Conservation (phyloP, 2,329 filamentous ascomycete genomes). For the Piedraia hortae region DNA sequence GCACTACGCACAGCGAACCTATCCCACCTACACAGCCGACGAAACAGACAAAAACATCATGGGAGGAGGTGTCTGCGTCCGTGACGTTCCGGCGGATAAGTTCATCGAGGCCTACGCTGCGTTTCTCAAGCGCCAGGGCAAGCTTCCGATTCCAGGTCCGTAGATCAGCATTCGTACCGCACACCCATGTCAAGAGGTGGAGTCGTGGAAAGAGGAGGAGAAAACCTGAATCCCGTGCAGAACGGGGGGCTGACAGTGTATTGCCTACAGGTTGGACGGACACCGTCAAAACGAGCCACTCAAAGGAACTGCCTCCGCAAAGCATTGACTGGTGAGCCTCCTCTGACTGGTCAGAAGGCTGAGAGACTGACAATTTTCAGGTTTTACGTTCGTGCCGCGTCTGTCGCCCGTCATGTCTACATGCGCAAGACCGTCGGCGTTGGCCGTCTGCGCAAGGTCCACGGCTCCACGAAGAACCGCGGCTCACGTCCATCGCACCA, state of each 20-base stretch:
- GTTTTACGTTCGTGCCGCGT: conserved; percentile 65
- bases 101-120: conserved; percentile 67
- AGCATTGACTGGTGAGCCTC: conserved; percentile 77
- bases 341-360: background rate
- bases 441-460: conserved; percentile 84
- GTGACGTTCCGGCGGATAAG: conserved; percentile 73
- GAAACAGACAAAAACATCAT: conserved; percentile 25
- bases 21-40: conserved; percentile 1
- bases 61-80: conserved; percentile 60
- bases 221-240: conserved; percentile 26
- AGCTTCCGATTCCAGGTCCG: conserved; percentile 71
- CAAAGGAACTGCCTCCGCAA: conserved; percentile 95
- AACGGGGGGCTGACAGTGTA: conserved; percentile 20
- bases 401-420: conserved; percentile 95
- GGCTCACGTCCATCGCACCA: conserved; percentile 76
- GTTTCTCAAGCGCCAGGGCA: conserved; percentile 85
- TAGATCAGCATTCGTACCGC: conserved; percentile 7
- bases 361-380: conserved; percentile 9
- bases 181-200: conserved; percentile 5
- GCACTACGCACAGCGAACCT: conserved; percentile 2
- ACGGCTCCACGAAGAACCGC: conserved; percentile 82
- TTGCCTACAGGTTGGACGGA: conserved; percentile 76
- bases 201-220: conserved; percentile 2
- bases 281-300: conserved; percentile 91
- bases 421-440: conserved; percentile 98